These are phyloP conservation scores for Agrocybe praecox DNA, from an alignment of 768 basidiomycete genomes.

Conservation along the genomic window DNA sequence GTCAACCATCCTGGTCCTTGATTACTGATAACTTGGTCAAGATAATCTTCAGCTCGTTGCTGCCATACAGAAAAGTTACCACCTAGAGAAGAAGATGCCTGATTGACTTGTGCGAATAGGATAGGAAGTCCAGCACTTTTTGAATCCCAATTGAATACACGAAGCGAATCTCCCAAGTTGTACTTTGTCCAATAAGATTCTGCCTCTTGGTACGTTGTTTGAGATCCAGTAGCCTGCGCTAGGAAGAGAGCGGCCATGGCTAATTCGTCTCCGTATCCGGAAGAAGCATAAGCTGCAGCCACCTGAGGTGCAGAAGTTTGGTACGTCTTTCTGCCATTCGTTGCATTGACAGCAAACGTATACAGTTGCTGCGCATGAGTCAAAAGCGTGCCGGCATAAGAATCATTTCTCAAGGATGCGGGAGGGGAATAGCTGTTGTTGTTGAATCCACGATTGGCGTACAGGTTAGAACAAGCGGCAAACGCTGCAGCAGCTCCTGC, in stretches of 20 bases:
- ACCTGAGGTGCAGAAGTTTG: slow-evolving; percentile 71
- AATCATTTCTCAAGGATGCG: slow-evolving; percentile 69
- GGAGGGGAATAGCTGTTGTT: slow-evolving; percentile 52
- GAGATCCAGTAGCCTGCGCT: slow-evolving; percentile 67
- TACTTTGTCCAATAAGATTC: slow-evolving; percentile 61
- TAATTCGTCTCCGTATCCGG: slow-evolving; percentile 73
- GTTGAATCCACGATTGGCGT: slow-evolving; percentile 61
- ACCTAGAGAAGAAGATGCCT: slow-evolving; percentile 52
- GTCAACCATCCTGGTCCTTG: slow-evolving; percentile 60
- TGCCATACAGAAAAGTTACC: slow-evolving; percentile 72
- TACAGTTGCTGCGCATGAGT: slow-evolving; percentile 79
- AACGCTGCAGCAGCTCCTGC: slow-evolving; percentile 87
- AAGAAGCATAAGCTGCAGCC: slow-evolving; percentile 68
- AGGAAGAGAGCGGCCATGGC: slow-evolving; percentile 78
- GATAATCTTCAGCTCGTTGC: slow-evolving; percentile 68
- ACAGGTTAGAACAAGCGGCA: slow-evolving; percentile 83
- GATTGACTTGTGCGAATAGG: slow-evolving; percentile 73
- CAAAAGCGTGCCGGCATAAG: slow-evolving; percentile 72
- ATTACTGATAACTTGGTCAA: slow-evolving; percentile 70
- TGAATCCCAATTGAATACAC: slow-evolving; percentile 89
- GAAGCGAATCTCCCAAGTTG: slow-evolving; percentile 49
- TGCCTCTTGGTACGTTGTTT: slow-evolving; percentile 63
- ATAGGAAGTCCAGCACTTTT: slow-evolving; percentile 78
- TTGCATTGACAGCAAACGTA: slow-evolving; percentile 70
- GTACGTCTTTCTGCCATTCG: slow-evolving; percentile 61